Percentiles rank a stretch among this genome's conserved stretches.
Conservation (phyloP, 306 rosid genomes). For the Trifolium dubium region DNA sequence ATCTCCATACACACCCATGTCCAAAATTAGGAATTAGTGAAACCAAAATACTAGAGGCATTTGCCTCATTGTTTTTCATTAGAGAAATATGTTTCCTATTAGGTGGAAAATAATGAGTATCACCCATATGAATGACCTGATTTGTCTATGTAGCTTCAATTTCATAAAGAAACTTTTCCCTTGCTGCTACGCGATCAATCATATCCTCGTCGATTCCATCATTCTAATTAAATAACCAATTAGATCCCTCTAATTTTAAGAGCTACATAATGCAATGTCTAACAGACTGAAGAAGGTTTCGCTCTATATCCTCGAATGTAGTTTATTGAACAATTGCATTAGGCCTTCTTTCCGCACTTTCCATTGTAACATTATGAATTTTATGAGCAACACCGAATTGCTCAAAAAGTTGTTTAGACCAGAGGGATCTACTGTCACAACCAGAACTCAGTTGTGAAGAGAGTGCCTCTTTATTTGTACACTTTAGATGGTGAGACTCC, state of each 20-base stretch:
- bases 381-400: slow-evolving; percentile 80
- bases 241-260: slow-evolving; percentile 91
- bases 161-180: slow-evolving; percentile 80
- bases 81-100: slow-evolving; percentile 58
- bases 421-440: slow-evolving; percentile 70
- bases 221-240: slow-evolving; percentile 83
- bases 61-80: slow-evolving; percentile 30
- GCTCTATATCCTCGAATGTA: slow-evolving; percentile 60
- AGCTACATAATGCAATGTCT: slow-evolving; percentile 81
- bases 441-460: slow-evolving; percentile 66
- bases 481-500: slow-evolving; percentile 68
- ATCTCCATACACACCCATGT: slow-evolving; percentile 89
- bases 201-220: slow-evolving; percentile 95
- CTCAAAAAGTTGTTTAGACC: slow-evolving; percentile 92
- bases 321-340: slow-evolving; percentile 54
- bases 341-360: slow-evolving; percentile 50
- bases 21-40: slow-evolving; percentile 72
- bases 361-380: slow-evolving; percentile 47
- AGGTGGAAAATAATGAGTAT: slow-evolving; percentile 56
- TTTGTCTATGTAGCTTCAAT: slow-evolving; percentile 73
- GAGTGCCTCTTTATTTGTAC: slow-evolving; percentile 50
- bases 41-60: slow-evolving; percentile 46
- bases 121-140: slow-evolving; percentile 50
- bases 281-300: slow-evolving; percentile 80
- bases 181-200: slow-evolving; percentile 79